phyloP scores from a whole-genome alignment of 257 asterid species.

The Mitragyna speciosa region DNA sequence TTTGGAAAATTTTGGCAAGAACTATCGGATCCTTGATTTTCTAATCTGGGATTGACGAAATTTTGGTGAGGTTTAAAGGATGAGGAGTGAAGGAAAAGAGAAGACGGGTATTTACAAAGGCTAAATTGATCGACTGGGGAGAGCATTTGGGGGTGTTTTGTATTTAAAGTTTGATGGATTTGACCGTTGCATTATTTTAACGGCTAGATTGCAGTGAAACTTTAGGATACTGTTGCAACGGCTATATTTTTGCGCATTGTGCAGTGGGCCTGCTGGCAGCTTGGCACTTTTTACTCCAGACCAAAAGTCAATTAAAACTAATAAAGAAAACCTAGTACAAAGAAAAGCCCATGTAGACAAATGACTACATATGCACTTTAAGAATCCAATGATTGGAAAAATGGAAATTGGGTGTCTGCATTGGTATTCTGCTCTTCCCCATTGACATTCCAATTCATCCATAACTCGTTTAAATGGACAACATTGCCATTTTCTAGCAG shows the following conservation, averaged over 20 bases:
- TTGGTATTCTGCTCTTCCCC: too few species aligned
- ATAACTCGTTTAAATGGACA: too few species aligned
- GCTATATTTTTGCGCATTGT: conserved; percentile 8
- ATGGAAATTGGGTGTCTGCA: too few species aligned
- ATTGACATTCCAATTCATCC: too few species aligned
- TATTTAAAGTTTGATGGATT: conserved; percentile 18
- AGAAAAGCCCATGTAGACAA: too few species aligned
- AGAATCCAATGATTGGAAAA: too few species aligned
- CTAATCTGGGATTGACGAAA: neutral
- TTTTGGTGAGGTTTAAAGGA: neutral
- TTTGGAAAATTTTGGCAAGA: neutral
- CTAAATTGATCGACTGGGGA: neutral
- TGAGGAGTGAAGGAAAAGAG: neutral
- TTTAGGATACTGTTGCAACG: conserved; percentile 17
- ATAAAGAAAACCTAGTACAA: too few species aligned
- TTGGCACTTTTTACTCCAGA: neutral
- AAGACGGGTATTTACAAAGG: neutral
- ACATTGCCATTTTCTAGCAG: too few species aligned
- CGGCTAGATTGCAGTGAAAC: conserved; percentile 23
- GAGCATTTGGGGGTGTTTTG: neutral
- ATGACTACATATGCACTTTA: too few species aligned
- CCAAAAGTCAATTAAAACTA: too few species aligned
- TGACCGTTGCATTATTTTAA: conserved; percentile 24
- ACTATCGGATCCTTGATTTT: neutral
- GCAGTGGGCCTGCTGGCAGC: neutral